phyloP scores from a whole-genome alignment of 1,284 basidiomycete genomes.

The Apiotrichum montevideense region DNA sequence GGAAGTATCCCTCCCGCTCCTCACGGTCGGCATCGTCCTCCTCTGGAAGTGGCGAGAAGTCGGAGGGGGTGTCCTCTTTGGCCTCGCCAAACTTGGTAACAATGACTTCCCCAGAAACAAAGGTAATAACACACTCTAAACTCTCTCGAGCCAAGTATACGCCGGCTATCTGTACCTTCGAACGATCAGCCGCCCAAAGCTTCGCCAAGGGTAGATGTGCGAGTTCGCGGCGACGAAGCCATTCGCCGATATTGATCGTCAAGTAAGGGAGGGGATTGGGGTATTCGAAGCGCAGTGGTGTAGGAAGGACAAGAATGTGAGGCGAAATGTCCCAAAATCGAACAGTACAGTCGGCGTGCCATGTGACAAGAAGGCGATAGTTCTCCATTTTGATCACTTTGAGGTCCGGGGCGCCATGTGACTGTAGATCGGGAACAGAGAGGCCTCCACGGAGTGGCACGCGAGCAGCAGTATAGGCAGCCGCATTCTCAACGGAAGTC shows the following conservation, averaged over 20 bases:
- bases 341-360: conserved; percentile 60
- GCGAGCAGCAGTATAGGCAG: conserved; percentile 27
- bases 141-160: conserved; percentile 60
- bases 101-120: conserved; percentile 62
- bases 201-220: conserved; percentile 39
- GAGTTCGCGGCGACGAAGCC: conserved; percentile 45
- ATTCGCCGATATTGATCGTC: conserved; percentile 56
- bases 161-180: conserved; percentile 50
- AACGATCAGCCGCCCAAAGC: conserved; percentile 39
- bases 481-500: conserved; percentile 27
- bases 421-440: conserved; percentile 42
- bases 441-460: conserved; percentile 42
- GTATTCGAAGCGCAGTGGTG: conserved; percentile 51
- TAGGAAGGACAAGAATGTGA: conserved; percentile 56
- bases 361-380: conserved; percentile 62
- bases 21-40: conserved; percentile 15
- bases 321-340: conserved; percentile 54
- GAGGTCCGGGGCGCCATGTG: conserved; percentile 40
- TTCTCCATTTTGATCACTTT: conserved; percentile 52
- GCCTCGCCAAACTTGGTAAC: conserved; percentile 55
- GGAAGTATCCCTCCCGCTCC: conserved; percentile 26
- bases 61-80: neutral
- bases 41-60: too few relatives aligned
- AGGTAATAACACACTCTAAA: conserved; percentile 59
- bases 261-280: conserved; percentile 60